phyloP scores from a whole-genome alignment of 2,329 filamentous ascomycete genomes.

The Claviceps spartinae region DNA sequence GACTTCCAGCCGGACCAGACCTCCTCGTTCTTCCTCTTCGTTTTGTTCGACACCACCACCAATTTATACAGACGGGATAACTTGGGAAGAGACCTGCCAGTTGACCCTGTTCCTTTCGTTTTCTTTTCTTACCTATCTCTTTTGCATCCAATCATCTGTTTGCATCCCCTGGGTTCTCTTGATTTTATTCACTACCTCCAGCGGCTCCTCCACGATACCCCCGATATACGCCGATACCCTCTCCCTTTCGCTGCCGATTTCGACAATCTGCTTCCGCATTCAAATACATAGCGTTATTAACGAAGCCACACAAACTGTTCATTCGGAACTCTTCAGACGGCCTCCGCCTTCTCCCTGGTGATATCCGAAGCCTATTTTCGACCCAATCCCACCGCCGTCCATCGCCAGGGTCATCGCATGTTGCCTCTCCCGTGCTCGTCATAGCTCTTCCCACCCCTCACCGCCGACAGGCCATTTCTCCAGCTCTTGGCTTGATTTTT shows the following conservation, averaged over 20 bases:
- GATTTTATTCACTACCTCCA: conserved; percentile 1
- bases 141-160: neutral
- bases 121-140: neutral
- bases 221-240: conserved; percentile 8
- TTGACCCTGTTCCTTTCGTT: conserved; percentile 1
- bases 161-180: conserved; percentile 6
- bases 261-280: conserved; percentile 4
- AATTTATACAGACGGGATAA: conserved; percentile 3
- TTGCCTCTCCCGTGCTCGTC: conserved; percentile 2
- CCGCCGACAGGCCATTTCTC: conserved; percentile 1
- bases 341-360: conserved; percentile 2
- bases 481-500: neutral
- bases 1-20: conserved; percentile 5
- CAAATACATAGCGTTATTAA: neutral
- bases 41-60: conserved; percentile 6
- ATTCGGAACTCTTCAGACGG: neutral
- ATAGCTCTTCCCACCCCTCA: neutral
- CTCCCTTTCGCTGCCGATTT: conserved; percentile 10
- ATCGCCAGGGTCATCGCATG: conserved; percentile 6
- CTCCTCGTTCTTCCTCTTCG: conserved; percentile 8
- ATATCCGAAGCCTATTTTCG: conserved; percentile 15
- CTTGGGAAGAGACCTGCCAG: conserved; percentile 7
- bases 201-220: conserved; percentile 6
- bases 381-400: conserved; percentile 13
- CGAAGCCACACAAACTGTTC: neutral